Percentiles rank a stretch among this genome's conserved stretches.
phyloP scores from a whole-genome alignment of 2,329 filamentous ascomycete genomes.

The Neofusicoccum laricinum region DNA sequence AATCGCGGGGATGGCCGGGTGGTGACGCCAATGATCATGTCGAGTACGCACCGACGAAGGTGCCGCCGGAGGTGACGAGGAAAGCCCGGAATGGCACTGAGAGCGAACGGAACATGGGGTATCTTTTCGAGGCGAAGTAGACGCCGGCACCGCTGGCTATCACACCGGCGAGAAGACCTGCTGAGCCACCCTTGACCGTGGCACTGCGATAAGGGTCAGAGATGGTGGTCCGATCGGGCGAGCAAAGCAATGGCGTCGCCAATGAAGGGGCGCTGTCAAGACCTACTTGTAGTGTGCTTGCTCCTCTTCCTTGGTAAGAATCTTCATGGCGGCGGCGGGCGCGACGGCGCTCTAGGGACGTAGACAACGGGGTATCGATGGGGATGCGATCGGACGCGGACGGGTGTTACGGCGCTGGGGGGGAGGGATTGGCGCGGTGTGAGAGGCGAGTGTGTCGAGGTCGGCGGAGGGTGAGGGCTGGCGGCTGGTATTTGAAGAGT shows the following conservation, averaged over 20 bases:
- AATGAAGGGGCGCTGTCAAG: constrained; percentile 18
- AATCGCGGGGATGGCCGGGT: neutral
- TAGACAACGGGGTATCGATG: neutral
- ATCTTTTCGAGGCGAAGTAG: constrained; percentile 65
- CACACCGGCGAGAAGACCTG: constrained; percentile 70
- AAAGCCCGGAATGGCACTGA: constrained; percentile 90
- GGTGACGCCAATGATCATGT: neutral
- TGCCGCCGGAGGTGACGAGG: constrained; percentile 76
- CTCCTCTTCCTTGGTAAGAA: constrained; percentile 93
- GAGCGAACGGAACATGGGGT: constrained; percentile 72
- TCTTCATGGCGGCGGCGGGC: constrained; percentile 69
- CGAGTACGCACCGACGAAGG: constrained; percentile 63
- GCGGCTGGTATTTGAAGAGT: neutral
- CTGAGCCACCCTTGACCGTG: constrained; percentile 74
- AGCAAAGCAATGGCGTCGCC: neutral
- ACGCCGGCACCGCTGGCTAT: constrained; percentile 66
- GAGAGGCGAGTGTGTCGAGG: neutral
- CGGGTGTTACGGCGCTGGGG: neutral
- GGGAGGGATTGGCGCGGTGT: neutral
- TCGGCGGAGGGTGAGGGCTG: neutral
- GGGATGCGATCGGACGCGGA: neutral
- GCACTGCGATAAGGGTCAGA: constrained; percentile 41
- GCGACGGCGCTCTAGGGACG: neutral
- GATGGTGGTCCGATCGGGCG: neutral
- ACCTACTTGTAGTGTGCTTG: constrained; percentile 70